Base-by-base conservation (phyloP, 768 basidiomycete species). In the Auriscalpium orientale region DNA sequence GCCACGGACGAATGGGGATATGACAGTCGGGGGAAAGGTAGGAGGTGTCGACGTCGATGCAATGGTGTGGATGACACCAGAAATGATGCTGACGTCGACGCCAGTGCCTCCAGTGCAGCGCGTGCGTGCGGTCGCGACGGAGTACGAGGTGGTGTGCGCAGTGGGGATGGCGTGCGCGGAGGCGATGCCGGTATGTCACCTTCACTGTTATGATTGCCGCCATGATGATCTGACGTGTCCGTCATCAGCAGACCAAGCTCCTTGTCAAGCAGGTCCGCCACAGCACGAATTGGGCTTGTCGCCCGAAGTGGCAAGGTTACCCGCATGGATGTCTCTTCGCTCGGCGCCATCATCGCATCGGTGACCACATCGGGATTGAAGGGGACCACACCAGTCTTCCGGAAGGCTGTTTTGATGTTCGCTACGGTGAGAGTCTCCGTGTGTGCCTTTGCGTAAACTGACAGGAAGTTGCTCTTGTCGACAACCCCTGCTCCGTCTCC, bases 351-450 rank as follows among this genome's bases (percentile, higher is more conserved):
- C 67, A 68, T 68, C 18, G 64, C 59, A 8, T 48, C 46, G 5
- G 71, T 65, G 12, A 79, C 62, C 6, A 72, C 64, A 36, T 58
- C 51, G 7, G 64, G 70, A 56, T 75, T 64, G 53, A 72, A 71
- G 46, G 76, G 75, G 46, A 62, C 60, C 3, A 77, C 60, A 1
- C 76, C 76, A 20, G 75, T 77, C 46, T 65, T 67, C 34, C 58
- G 22, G 58, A 51, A 51, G 18, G 49, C 49, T 5, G 49, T 35
- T 18, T 8, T 9, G 13, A 79, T 72, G 22, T 63, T 70, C 8
- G 61, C 62, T 4, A 49, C 28, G 0, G 70, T 74, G 36, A 71
- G 61, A 15, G 69, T 66, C 0, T 56, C 22, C 1, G 62, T 10
- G 53, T 74, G 70, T 5, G 75, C 75, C 15, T 55, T 34, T 11